Percentiles rank a stretch among this genome's conserved stretches.
Conservation (phyloP, 257 asterid species). For the Solanum lignicaule region DNA sequence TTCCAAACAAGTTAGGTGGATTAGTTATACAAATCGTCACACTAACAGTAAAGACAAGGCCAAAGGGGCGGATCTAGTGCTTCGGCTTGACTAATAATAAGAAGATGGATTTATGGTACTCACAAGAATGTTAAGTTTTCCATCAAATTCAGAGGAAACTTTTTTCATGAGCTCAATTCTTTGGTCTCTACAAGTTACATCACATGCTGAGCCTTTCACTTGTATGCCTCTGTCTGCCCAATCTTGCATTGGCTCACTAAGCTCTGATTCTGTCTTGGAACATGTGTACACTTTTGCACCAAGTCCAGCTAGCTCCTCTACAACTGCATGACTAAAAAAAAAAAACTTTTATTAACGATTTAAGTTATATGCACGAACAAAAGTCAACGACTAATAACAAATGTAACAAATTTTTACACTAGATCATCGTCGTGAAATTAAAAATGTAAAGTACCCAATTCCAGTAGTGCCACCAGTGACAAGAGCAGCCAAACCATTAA, state of each 20-base stretch:
- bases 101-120: neutral
- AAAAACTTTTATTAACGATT: neutral
- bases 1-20: neutral
- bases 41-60: neutral
- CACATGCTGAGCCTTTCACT: slow-evolving; percentile 46
- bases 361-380: neutral
- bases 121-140: slow-evolving; percentile 57
- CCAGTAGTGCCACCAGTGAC: slow-evolving; percentile 98
- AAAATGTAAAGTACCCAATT: slow-evolving; percentile 48
- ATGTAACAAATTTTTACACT: neutral
- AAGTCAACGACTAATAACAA: neutral
- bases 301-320: slow-evolving; percentile 59
- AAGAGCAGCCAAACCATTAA: slow-evolving; percentile 63
- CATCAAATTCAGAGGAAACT: slow-evolving; percentile 43
- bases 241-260: slow-evolving; percentile 30
- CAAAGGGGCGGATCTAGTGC: neutral
- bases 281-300: slow-evolving; percentile 60
- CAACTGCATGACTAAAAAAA: slow-evolving; percentile 36
- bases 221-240: slow-evolving; percentile 55
- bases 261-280: slow-evolving; percentile 37
- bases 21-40: neutral
- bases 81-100: neutral
- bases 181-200: slow-evolving; percentile 30
- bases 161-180: slow-evolving; percentile 27
- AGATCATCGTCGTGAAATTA: too few relatives aligned